Base-by-base conservation (phyloP, 805 yeast species). In the Hanseniaspora lindneri region DNA sequence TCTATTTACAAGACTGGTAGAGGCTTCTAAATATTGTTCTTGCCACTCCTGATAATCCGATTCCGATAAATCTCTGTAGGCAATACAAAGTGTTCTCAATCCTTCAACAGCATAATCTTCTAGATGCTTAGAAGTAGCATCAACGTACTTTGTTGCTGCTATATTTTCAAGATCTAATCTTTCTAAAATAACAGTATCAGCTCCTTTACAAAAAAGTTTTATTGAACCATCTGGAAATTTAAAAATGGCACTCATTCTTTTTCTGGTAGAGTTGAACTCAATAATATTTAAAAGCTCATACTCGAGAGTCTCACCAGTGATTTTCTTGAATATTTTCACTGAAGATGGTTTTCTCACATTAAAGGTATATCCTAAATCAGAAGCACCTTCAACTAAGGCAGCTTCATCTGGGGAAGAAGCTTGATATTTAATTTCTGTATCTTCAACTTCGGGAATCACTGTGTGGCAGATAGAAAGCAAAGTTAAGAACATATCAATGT, bases 361-460 rank as follows among this genome's bases (percentile, higher is more conserved):
- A 61, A 92, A 94, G 53, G 74, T 78, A 61, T 82, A 92, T 0
- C 96, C 97, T 41, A 89, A 67, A 58, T 70, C 71, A 0, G 96
- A 92, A 16, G 95, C 97, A 51, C 99, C 99, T 57, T 88, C 87
- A 2, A 92, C 99, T 53, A 92, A 71, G 0, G 99, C 99, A 44
- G 98, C 98, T 69, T 94, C 98, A 67, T 92, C 99, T 0, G 98
- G 98, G 0, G 97, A 88, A 0, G 98, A 96, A 1, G 99, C 98
- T 66, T 92, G 99, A 62, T 94, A 92, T 62, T 85, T 88, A 54
- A 92, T 79, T 0, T 83, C 84, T 50, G 68, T 69, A 1, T 71
- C 78, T 52, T 72, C 73, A 17, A 74, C 68, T 62, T 92, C 98
- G 0, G 99, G 99, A 53, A 92, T 92, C 35, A 92, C 99, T 0